Conservation (phyloP, 129 eudicot genomes). For the Artemisia argyi region DNA sequence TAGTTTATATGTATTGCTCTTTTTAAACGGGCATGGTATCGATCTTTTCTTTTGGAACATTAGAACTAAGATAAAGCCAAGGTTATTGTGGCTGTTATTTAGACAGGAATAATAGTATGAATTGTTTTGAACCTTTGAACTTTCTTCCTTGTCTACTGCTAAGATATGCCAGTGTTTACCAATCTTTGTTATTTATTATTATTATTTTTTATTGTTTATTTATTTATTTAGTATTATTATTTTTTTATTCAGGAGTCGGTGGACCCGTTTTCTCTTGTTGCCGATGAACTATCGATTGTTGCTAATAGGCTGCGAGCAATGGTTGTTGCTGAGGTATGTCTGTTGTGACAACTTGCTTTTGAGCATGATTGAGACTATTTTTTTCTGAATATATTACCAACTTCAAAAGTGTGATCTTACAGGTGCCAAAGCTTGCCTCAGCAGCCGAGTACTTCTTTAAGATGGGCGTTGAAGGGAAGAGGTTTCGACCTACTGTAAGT, state of each 20-base stretch:
- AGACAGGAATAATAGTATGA: too few relatives aligned
- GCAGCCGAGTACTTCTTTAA: conserved; percentile 96
- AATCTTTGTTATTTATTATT: too few relatives aligned
- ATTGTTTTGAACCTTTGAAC: too few relatives aligned
- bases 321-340: conserved; percentile 84
- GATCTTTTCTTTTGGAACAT: too few relatives aligned
- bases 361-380: conserved; percentile 7
- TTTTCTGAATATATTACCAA: not conserved
- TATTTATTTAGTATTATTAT: too few relatives aligned
- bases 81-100: too few relatives aligned
- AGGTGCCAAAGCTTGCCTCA: conserved; percentile 98
- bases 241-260: conserved; percentile 60
- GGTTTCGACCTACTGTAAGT: conserved; percentile 89
- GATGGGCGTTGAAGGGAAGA: conserved; percentile 92
- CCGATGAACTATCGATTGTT: conserved; percentile 79
- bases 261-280: conserved; percentile 94
- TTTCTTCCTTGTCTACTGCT: too few relatives aligned
- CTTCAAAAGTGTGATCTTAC: conserved; percentile 15
- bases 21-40: too few relatives aligned
- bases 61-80: too few relatives aligned
- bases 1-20: too few relatives aligned
- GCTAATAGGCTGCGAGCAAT: conserved; percentile 74
- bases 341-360: not conserved
- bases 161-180: too few relatives aligned
- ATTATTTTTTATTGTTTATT: too few relatives aligned